These are phyloP conservation scores for Cryptococcus neoformans DNA, from an alignment of 1,284 basidiomycete species.

Conservation along the genomic window DNA sequence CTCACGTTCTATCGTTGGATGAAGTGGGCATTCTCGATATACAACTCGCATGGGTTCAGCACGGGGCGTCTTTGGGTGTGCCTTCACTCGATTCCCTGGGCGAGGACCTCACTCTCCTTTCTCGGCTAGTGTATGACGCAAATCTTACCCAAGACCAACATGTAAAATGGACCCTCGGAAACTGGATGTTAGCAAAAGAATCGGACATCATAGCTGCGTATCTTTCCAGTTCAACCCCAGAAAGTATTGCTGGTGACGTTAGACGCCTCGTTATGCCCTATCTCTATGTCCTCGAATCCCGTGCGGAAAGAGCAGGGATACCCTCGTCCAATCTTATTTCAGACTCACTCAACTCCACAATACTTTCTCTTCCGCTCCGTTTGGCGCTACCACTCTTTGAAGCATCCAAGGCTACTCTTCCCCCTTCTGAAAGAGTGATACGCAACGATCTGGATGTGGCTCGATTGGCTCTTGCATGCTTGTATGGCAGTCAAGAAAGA, in stretches of 20 bases:
- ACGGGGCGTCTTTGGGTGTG: constrained; percentile 76
- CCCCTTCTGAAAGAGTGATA: constrained; percentile 65
- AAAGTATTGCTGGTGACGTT: constrained; percentile 67
- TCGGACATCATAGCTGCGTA: constrained; percentile 68
- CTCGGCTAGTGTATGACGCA: constrained; percentile 78
- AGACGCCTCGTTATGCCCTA: constrained; percentile 79
- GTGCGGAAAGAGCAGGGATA: constrained; percentile 69
- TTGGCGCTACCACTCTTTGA: constrained; percentile 75
- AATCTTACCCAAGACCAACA: constrained; percentile 30
- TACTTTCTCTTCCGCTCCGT: constrained; percentile 65
- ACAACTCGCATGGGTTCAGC: constrained; percentile 74
- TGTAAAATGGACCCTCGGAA: constrained; percentile 64
- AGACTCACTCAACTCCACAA: constrained; percentile 66
- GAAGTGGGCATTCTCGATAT: constrained; percentile 72
- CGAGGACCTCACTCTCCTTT: constrained; percentile 82
- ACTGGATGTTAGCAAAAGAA: constrained; percentile 68
- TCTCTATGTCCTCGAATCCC: constrained; percentile 80
- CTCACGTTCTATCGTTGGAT: constrained; percentile 62
- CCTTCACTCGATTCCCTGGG: constrained; percentile 77
- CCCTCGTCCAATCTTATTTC: constrained; percentile 61
- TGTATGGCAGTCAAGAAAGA: constrained; percentile 76
- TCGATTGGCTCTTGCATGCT: constrained; percentile 74
- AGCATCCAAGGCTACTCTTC: constrained; percentile 80
- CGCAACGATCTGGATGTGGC: constrained; percentile 78
- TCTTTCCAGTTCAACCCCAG: constrained; percentile 64